phyloP scores from a whole-genome alignment of 768 basidiomycete genomes.

The Glaciozyma martinii region DNA sequence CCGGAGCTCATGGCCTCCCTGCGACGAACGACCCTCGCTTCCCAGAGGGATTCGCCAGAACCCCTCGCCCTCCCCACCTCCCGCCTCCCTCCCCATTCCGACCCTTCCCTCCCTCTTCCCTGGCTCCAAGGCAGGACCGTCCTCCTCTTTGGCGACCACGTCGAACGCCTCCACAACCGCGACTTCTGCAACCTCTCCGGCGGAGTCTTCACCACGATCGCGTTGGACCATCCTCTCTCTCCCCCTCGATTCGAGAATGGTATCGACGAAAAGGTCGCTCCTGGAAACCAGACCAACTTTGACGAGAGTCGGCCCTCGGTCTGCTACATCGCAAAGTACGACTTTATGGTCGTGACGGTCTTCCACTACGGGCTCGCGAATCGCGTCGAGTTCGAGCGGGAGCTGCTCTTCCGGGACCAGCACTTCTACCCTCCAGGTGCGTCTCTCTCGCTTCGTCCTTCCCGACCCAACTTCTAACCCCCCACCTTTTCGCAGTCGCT shows the following conservation, averaged over 20 bases:
- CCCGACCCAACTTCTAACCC: neutral
- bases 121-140: slow-evolving; percentile 26
- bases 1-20: slow-evolving; percentile 20
- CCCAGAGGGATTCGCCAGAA: neutral
- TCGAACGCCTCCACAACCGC: slow-evolving; percentile 26
- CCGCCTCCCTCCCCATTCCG: neutral
- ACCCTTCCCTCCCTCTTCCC: slow-evolving; percentile 5
- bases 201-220: slow-evolving; percentile 23
- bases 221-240: slow-evolving; percentile 20
- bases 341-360: slow-evolving; percentile 21
- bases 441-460: neutral
- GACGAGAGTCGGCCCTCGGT: slow-evolving; percentile 22
- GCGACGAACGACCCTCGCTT: slow-evolving; percentile 1
- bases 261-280: slow-evolving; percentile 23
- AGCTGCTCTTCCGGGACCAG: slow-evolving; percentile 17
- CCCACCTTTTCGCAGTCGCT: slow-evolving; percentile 9
- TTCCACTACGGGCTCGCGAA: slow-evolving; percentile 26
- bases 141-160: slow-evolving; percentile 29
- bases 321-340: slow-evolving; percentile 23
- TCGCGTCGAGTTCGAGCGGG: slow-evolving; percentile 27
- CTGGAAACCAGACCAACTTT: neutral
- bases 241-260: slow-evolving; percentile 28
- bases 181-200: slow-evolving; percentile 28
- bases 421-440: slow-evolving; percentile 28
- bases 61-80: slow-evolving; percentile 10